phyloP scores from a whole-genome alignment of 768 basidiomycete species.

The Crassisporium funariophilum region DNA sequence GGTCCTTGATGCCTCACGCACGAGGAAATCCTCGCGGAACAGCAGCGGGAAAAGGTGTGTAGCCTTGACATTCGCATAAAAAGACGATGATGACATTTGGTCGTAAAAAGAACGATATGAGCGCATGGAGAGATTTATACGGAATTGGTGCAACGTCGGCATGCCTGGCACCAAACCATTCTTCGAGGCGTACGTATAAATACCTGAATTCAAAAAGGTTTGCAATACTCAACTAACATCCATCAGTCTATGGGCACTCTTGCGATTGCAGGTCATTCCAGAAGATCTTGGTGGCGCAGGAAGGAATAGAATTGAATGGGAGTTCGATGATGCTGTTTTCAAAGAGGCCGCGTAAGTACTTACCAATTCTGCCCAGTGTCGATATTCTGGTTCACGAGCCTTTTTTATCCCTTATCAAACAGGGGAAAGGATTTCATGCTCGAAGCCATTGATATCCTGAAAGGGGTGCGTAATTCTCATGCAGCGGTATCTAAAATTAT shows the following conservation, averaged over 20 bases:
- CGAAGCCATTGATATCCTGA: constrained; percentile 86
- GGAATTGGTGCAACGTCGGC: constrained; percentile 82
- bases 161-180: constrained; percentile 92
- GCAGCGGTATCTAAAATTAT: constrained; percentile 6
- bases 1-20: constrained; percentile 74
- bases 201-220: constrained; percentile 1
- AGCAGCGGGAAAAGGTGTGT: constrained; percentile 65
- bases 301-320: constrained; percentile 75
- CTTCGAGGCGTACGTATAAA: constrained; percentile 56
- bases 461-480: constrained; percentile 68
- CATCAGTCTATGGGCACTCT: constrained; percentile 66
- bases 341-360: constrained; percentile 86
- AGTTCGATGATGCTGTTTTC: constrained; percentile 92
- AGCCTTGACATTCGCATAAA: neutral
- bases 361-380: constrained; percentile 10
- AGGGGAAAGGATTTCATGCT: constrained; percentile 96
- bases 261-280: constrained; percentile 82
- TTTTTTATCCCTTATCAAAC: constrained; percentile 19
- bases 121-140: constrained; percentile 71
- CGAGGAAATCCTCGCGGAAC: constrained; percentile 65
- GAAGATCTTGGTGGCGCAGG: constrained; percentile 83
- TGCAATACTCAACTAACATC: constrained; percentile 1
- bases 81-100: constrained; percentile 5
- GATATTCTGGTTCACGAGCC: constrained; percentile 18
- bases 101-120: constrained; percentile 62